Base-by-base conservation (phyloP, 192 early-diverging fungal species). In the Coemansia sp. region DNA sequence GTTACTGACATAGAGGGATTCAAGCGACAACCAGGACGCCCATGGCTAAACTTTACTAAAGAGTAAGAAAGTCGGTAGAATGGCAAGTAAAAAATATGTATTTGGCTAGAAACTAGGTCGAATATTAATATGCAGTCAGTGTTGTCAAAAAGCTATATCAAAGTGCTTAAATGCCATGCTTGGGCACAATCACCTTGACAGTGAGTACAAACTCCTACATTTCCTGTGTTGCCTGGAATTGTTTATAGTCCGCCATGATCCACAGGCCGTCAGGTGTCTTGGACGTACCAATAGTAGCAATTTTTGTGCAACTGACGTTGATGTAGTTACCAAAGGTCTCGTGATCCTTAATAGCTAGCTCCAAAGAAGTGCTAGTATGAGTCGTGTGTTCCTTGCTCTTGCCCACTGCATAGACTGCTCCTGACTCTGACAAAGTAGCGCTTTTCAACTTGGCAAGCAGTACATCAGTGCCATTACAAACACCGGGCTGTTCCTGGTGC, bases 241-340 rank as follows among this genome's bases (percentile, higher is more conserved):
- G 14, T 9, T 36, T 37, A 11, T 65, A 46, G 39, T 71, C 36
- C 3, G 16, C 20, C 20, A 71, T 51, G 24, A 71, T 33, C 43
- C 63, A 53, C 62, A 39, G 20, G 56, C 59, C 59, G 2, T 65
- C 69, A 3, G 56, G 69, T 9, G 69, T 70, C 40, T 40, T 48
- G 3, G 13, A 37, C 61, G 35, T 59, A 16, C 50, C 26, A 34
- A 18, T 53, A 14, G 13, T 42, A 28, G 36, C 21, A 48, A 40
- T 31, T 33, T 53, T 34, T 3, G 50, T n/a, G 28, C 38, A 21
- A 28, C 37, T 34, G 0, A 33, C 18, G 1, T 59, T 1, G 8
- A 24, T 39, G 39, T 51, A 40, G 46, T 16, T 39, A 13, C 14
- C 31, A 56, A 35, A 20, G 23, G 33, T 46, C 5, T 10, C 23